Evolutionary conservation across 2,329 filamentous ascomycete genomes (phyloP), one percentile per base, ranked within the genome.

Genomic region (Paecilomyces sp.): DNA sequence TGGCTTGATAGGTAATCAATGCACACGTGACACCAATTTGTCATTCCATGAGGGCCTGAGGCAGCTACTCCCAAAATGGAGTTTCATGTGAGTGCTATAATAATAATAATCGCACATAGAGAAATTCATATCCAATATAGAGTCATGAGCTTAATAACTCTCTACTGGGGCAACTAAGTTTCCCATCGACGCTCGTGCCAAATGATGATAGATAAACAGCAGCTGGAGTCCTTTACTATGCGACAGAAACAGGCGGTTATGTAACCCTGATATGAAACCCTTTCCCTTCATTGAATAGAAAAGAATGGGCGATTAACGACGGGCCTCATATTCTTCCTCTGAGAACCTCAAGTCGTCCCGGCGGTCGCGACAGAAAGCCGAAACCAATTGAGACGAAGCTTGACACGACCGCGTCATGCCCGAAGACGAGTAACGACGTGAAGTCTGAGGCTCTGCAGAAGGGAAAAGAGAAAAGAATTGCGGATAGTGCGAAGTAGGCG

Each of bases 191-290:
- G 15, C n/a, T 47, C 7, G 18, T 47, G 41, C 41, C 1, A 47
- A n/a, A 47, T 18, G 18, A 47, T 7, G 6, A 18, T 47, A 18
- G 15, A 47, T 47, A 47, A 18, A 22, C 41, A 47, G 41, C n/a
- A 18, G 7, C 9, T 8, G n/a, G n/a, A 47, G 6, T 18, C 41
- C 8, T 47, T 4, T 47, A 22, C n/a, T 7, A 6, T 18, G 18
- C 9, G 15, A 22, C 15, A 6, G n/a, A 18, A 18, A 47, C 41
- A 22, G 41, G 24, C 8, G 24, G 56, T 28, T 54, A 75, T 78
- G 74, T 78, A 72, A 74, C 77, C 77, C 77, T 79, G 76, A 78
- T 77, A 79, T 79, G 77, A 79, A 79, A 79, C 77, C 77, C 76
- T 65, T 70, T 68, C 65, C 67, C 71, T 70, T 75, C 77, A 77